Evolutionary conservation across 495 filamentous ascomycete genomes (phyloP), one percentile per base, ranked within the genome.

Genomic region (Lasiosphaeriaceae sp.): DNA sequence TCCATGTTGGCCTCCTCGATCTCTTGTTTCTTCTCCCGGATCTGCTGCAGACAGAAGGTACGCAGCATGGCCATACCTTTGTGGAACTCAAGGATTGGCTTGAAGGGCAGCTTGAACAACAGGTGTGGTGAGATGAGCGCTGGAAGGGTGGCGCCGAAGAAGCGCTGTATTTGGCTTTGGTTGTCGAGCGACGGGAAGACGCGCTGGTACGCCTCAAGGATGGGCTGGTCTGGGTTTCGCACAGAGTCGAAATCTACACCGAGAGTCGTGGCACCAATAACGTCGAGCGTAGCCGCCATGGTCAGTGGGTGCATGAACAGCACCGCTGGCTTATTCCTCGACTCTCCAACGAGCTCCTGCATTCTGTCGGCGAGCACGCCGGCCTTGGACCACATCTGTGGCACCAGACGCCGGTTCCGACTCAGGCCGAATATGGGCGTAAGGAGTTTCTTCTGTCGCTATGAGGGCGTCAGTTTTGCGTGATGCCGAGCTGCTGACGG

Each of bases 1-100:
- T 50, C 55, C 12, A 23, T 39, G 47, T 57, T 47, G 11, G 35
- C 50, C 37, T 51, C 55, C 12, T 49, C 24, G 5, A 47, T 49
- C 47, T 49, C 47, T 5, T 23, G 47, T 14, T 23, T 16, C 47
- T 49, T 49, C 5, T 31, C 21, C 14, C 5, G 22, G 47, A 49
- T 49, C 24, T 49, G 47, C 14, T 49, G 21, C 12, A 49, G 4
- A 23, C 47, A 49, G 9, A 49, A 31, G 3, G 4, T 34, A 14
- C 47, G 47, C 21, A 49, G 22, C 47, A 31, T 34, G n/a, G 23
- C 23, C 23, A 49, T 34, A 11, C 47, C 47, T 24, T 29, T 31
- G 47, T 49, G 47, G 47, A 49, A 49, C 24, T 49, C 23, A 16
- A 14, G 47, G 16, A 49, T 49, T 9, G 47, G 47, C 47, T 49